Evolutionary conservation across 441 rosid genomes (phyloP).

Genomic region (Mallotus japonicus): DNA sequence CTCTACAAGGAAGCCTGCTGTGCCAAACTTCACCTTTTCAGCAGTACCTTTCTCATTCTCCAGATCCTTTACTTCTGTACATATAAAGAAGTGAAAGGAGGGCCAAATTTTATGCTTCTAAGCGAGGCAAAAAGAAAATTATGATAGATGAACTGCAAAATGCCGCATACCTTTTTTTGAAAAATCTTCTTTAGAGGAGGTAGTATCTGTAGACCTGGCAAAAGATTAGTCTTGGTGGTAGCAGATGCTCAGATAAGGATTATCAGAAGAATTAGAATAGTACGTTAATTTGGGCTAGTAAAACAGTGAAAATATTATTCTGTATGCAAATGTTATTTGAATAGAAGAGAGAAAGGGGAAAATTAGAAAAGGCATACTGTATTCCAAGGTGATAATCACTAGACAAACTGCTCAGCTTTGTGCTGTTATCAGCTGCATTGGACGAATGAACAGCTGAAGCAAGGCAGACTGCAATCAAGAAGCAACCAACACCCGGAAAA

Average conservation of each 20-base stretch:
- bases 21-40: slow-evolving; percentile 50
- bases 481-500: slow-evolving; percentile 82
- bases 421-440: slow-evolving; percentile 63
- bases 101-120: not conserved
- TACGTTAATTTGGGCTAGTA: not conserved
- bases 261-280: not conserved
- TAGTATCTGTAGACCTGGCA: slow-evolving; percentile 29
- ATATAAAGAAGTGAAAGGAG: not conserved
- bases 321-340: not conserved
- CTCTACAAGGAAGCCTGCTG: slow-evolving; percentile 60
- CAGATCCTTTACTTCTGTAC: slow-evolving; percentile 31
- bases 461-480: slow-evolving; percentile 73
- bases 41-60: slow-evolving; percentile 35
- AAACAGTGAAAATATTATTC: not conserved
- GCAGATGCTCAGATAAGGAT: not conserved
- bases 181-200: slow-evolving; percentile 19
- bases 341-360: slow-evolving; percentile 13
- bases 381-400: slow-evolving; percentile 27
- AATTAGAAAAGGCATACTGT: slow-evolving; percentile 30
- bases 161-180: slow-evolving; percentile 33
- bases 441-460: slow-evolving; percentile 80
- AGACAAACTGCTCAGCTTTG: slow-evolving; percentile 46
- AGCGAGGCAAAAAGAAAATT: not conserved
- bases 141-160: slow-evolving; percentile 2
- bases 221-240: slow-evolving; percentile 4